phyloP scores from a whole-genome alignment of 1,139 yeast species.

The Meyerozyma guilliermondii region DNA sequence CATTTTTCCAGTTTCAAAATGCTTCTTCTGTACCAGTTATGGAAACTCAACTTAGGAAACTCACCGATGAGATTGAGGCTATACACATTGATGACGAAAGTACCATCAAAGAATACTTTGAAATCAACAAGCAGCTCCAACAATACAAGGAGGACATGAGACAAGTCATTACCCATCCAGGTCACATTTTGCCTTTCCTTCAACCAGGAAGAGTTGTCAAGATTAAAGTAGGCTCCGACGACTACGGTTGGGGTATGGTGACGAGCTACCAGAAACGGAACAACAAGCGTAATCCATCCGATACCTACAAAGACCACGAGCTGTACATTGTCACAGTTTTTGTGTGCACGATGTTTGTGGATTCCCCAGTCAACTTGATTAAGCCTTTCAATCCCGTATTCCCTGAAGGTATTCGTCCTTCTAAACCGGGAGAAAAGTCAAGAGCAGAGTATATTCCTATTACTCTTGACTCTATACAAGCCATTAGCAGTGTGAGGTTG shows the following conservation, averaged over 20 bases:
- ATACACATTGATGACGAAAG: slow-evolving; percentile 69
- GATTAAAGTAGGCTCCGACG: slow-evolving; percentile 51
- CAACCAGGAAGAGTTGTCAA: slow-evolving; percentile 85
- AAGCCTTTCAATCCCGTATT: slow-evolving; percentile 69
- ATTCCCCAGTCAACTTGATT: slow-evolving; percentile 67
- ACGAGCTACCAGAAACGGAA: slow-evolving; percentile 69
- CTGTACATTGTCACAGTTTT: slow-evolving; percentile 83
- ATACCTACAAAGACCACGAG: slow-evolving; percentile 69
- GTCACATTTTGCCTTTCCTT: slow-evolving; percentile 73
- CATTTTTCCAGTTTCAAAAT: slow-evolving; percentile 93
- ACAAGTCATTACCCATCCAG: slow-evolving; percentile 88
- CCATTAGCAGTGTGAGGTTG: slow-evolving; percentile 75
- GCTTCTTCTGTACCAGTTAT: slow-evolving; percentile 83
- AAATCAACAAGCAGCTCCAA: slow-evolving; percentile 65
- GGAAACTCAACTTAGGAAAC: slow-evolving; percentile 56
- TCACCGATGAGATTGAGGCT: slow-evolving; percentile 43
- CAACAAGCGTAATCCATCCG: slow-evolving; percentile 50
- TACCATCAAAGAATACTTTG: slow-evolving; percentile 75
- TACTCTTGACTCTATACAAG: slow-evolving; percentile 68
- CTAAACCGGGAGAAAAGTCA: slow-evolving; percentile 63
- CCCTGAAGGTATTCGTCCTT: slow-evolving; percentile 88
- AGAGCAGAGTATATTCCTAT: slow-evolving; percentile 80
- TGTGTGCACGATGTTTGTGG: slow-evolving; percentile 72
- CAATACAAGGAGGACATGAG: slow-evolving; percentile 73
- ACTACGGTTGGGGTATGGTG: slow-evolving; percentile 96